phyloP scores from a whole-genome alignment of 805 yeast species.

The Wickerhamiella musiphila region DNA sequence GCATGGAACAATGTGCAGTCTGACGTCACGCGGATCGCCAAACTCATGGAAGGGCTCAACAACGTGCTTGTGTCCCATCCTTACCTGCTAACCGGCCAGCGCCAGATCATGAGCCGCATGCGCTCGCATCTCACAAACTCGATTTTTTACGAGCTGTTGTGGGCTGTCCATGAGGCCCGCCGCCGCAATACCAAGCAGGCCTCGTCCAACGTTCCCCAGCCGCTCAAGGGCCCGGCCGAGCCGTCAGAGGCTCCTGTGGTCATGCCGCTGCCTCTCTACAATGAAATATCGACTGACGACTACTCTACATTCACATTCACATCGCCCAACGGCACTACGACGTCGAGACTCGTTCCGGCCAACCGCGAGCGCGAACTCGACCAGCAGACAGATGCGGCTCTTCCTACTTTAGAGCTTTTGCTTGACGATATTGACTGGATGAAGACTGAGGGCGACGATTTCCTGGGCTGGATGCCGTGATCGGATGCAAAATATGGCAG shows the following conservation, averaged over 20 bases:
- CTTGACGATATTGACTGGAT: slow-evolving; percentile 69
- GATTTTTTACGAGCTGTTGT: slow-evolving; percentile 74
- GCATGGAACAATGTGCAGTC: slow-evolving; percentile 86
- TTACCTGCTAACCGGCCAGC: slow-evolving; percentile 52
- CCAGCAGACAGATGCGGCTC: not conserved
- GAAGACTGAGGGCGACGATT: slow-evolving; percentile 68
- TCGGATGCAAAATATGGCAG: slow-evolving; percentile 5
- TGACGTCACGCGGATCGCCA: slow-evolving; percentile 82
- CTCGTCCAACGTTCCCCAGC: slow-evolving; percentile 9
- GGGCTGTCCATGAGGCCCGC: slow-evolving; percentile 90
- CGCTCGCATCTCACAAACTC: slow-evolving; percentile 86
- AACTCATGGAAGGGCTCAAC: slow-evolving; percentile 73
- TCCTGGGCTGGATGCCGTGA: slow-evolving; percentile 66
- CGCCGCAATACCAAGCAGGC: slow-evolving; percentile 30
- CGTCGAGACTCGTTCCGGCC: slow-evolving; percentile 78
- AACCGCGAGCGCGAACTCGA: slow-evolving; percentile 39
- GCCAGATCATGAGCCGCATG: slow-evolving; percentile 73
- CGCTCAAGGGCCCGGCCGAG: slow-evolving; percentile 12
- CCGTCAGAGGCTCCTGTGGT: slow-evolving; percentile 34
- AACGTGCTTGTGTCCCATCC: slow-evolving; percentile 79
- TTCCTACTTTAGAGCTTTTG: slow-evolving; percentile 15
- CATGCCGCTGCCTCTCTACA: slow-evolving; percentile 50
- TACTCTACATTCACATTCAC: slow-evolving; percentile 72
- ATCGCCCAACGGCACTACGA: slow-evolving; percentile 82
- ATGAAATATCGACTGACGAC: slow-evolving; percentile 78